A percentile compares a stretch with the other conserved stretches of the same genome.
Evolutionary conservation across 2,329 filamentous ascomycete species (phyloP).

Genomic region (Amylocarpus encephaloides): DNA sequence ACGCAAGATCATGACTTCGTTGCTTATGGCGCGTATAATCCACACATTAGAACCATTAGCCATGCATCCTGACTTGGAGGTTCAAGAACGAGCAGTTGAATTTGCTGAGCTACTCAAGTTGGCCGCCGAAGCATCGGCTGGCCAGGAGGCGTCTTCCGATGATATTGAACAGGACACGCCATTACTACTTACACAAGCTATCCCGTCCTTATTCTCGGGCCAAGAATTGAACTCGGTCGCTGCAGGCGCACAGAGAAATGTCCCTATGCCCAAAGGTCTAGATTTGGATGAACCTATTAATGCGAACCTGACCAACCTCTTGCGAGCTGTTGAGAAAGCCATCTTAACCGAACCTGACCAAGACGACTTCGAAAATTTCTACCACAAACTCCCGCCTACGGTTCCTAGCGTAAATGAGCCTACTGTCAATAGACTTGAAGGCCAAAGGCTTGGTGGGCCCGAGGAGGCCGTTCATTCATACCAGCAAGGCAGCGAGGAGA

Average conservation of each 20-base stretch:
- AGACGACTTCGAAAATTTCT: slow-evolving; percentile 63
- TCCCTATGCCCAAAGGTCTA: slow-evolving; percentile 69
- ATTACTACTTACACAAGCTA: slow-evolving; percentile 79
- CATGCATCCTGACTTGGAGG: slow-evolving; percentile 80
- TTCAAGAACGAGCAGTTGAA: slow-evolving; percentile 90
- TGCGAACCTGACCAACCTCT: slow-evolving; percentile 58
- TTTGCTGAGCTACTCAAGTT: slow-evolving; percentile 86
- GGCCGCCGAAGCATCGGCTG: slow-evolving; percentile 71
- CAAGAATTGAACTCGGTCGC: slow-evolving; percentile 92
- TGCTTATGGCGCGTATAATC: slow-evolving; percentile 76
- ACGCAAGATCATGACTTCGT: slow-evolving; percentile 65
- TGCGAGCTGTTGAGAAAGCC: slow-evolving; percentile 49
- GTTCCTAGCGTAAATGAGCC: slow-evolving; percentile 46
- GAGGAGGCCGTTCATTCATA: slow-evolving; percentile 49
- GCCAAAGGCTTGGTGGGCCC: slow-evolving; percentile 25
- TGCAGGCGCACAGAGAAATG: slow-evolving; percentile 72
- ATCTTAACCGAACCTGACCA: slow-evolving; percentile 47
- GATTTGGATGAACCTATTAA: slow-evolving; percentile 82
- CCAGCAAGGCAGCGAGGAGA: slow-evolving; percentile 54
- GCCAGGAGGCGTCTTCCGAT: slow-evolving; percentile 53
- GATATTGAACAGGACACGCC: slow-evolving; percentile 61
- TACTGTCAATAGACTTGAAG: slow-evolving; percentile 47
- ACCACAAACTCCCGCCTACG: slow-evolving; percentile 48
- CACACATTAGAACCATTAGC: slow-evolving; percentile 74
- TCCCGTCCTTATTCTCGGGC: slow-evolving; percentile 79